A percentile compares a stretch with the other conserved stretches of the same genome.
Evolutionary conservation across 192 early-diverging fungal species (phyloP).

Genomic region (Coemansia aciculifera): DNA sequence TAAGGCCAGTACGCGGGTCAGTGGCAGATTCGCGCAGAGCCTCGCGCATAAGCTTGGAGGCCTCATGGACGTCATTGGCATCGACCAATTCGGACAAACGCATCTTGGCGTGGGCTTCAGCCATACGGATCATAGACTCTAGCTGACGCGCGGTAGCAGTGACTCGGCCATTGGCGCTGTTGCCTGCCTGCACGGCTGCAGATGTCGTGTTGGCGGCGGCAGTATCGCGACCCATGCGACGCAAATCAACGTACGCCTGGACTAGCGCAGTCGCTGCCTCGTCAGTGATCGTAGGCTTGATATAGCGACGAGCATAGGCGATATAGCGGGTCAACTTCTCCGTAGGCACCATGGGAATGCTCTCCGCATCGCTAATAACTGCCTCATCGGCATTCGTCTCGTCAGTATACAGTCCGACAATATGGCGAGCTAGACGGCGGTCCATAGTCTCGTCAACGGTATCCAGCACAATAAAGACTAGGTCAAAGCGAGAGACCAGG

Average conservation of each 20-base stretch:
- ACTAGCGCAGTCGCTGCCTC: slow-evolving; percentile 76
- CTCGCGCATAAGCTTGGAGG: slow-evolving; percentile 79
- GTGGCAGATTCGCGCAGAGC: slow-evolving; percentile 91
- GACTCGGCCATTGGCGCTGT: slow-evolving; percentile 59
- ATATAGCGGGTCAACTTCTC: slow-evolving; percentile 91
- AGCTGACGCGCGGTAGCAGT: slow-evolving; percentile 94
- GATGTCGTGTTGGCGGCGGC: slow-evolving; percentile 27
- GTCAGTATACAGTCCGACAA: slow-evolving; percentile 84
- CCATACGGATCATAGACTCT: slow-evolving; percentile 95
- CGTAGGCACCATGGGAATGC: slow-evolving; percentile 57
- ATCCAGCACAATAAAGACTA: slow-evolving; percentile 89
- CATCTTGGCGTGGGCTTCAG: slow-evolving; percentile 92
- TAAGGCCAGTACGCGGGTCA: slow-evolving; percentile 89
- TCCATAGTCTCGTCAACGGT: slow-evolving; percentile 84
- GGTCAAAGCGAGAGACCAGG: slow-evolving; percentile 88
- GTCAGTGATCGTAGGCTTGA: slow-evolving; percentile 76
- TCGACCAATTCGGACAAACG: slow-evolving; percentile 78
- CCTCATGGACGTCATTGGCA: slow-evolving; percentile 82
- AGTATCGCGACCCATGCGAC: slow-evolving; percentile 65
- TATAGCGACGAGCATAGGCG: slow-evolving; percentile 75
- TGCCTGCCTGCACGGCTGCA: slow-evolving; percentile 39
- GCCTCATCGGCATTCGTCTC: neutral
- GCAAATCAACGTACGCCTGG: slow-evolving; percentile 79
- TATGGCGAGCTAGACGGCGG: slow-evolving; percentile 82
- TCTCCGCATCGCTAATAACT: slow-evolving; percentile 6